These are phyloP conservation scores for Achaetomiella virescens DNA, from an alignment of 495 filamentous ascomycete genomes.

Conservation along the genomic window DNA sequence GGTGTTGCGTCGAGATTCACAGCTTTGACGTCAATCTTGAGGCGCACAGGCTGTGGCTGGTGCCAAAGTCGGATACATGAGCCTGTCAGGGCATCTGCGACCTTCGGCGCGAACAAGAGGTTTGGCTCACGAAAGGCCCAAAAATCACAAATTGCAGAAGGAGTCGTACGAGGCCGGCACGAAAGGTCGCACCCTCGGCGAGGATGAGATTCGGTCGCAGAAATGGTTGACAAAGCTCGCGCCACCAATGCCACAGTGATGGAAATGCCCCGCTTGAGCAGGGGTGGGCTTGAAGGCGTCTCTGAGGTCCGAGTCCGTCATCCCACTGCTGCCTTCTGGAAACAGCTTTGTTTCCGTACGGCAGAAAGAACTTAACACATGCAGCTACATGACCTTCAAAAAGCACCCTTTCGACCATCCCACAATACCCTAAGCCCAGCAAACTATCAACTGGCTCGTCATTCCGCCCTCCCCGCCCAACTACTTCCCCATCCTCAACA, in stretches of 20 bases:
- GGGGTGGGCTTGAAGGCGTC: not conserved
- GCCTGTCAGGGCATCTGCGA: too few relatives aligned
- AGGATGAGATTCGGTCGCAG: not conserved
- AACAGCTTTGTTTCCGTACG: not conserved
- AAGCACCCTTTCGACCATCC: not conserved
- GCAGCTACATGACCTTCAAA: too few relatives aligned
- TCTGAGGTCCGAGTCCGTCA: conserved; percentile 1
- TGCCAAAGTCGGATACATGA: too few relatives aligned
- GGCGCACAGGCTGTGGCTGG: not conserved
- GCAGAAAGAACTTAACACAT: too few relatives aligned
- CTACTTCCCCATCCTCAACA: not conserved
- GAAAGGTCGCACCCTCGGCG: not conserved
- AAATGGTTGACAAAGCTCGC: conserved; percentile 1
- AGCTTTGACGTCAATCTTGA: conserved; percentile 12
- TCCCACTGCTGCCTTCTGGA: conserved; percentile 2
- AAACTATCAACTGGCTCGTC: too few relatives aligned
- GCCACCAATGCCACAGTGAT: conserved; percentile 12
- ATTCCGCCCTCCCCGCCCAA: not conserved
- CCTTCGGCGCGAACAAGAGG: too few relatives aligned
- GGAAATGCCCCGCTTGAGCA: not conserved
- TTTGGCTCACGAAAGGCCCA: not conserved
- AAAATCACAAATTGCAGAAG: not conserved
- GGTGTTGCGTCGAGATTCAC: not conserved
- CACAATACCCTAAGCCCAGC: too few relatives aligned
- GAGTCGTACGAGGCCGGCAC: too few relatives aligned